Conservation (phyloP, 805 yeast genomes). For the Myxozyma neglecta region DNA sequence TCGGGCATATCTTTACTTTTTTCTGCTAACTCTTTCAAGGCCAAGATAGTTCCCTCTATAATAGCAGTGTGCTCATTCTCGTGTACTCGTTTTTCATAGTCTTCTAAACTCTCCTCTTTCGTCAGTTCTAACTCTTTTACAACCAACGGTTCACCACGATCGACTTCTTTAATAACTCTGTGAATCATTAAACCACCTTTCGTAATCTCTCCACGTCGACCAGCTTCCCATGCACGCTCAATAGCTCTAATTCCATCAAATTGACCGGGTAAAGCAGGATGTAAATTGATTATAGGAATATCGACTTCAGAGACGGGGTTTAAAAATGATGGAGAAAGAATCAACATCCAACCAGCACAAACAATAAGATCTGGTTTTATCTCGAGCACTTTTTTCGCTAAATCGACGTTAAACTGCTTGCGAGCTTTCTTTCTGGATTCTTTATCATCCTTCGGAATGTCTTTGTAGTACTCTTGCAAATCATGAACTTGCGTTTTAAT, state of each 20-base stretch:
- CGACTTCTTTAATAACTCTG: conserved; percentile 93
- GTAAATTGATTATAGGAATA: conserved; percentile 85
- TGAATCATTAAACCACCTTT: conserved; percentile 96
- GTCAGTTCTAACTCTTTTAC: conserved; percentile 73
- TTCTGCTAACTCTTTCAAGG: conserved; percentile 42
- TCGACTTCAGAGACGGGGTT: conserved; percentile 58
- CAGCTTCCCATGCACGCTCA: conserved; percentile 93
- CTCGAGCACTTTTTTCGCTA: conserved; percentile 68
- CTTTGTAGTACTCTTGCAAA: conserved; percentile 69
- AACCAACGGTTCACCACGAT: conserved; percentile 84
- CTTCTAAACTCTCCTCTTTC: conserved; percentile 73
- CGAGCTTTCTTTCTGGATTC: conserved; percentile 62
- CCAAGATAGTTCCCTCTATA: conserved; percentile 81
- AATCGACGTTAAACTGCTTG: conserved; percentile 69
- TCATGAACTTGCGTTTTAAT: conserved; percentile 74
- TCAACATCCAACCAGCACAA: conserved; percentile 99
- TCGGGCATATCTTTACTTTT: background rate
- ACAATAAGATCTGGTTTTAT: conserved; percentile 79
- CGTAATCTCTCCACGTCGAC: conserved; percentile 73
- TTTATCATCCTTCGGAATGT: conserved; percentile 67
- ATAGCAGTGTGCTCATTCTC: conserved; percentile 83
- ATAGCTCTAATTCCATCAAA: conserved; percentile 98
- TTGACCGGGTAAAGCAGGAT: conserved; percentile 96
- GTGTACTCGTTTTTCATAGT: conserved; percentile 82
- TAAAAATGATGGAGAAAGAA: conserved; percentile 75